These are phyloP conservation scores for Coccomyxa subellipsoidea DNA, from an alignment of 163 green algal species.

Conservation along the genomic window DNA sequence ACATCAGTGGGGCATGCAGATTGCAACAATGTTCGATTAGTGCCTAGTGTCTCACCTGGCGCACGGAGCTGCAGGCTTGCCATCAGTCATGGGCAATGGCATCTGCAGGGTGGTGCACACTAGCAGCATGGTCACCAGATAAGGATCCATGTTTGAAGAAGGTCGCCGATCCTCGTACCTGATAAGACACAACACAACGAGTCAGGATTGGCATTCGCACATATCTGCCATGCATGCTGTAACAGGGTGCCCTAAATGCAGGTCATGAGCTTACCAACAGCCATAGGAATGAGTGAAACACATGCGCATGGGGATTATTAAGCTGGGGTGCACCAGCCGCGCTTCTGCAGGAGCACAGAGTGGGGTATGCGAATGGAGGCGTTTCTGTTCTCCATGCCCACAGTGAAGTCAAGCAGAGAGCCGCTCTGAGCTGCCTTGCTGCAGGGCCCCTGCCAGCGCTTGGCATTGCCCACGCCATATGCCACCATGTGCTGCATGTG, in stretches of 20 bases:
- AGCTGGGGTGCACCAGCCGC: background rate
- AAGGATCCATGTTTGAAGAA: constrained; percentile 95
- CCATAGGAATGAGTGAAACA: background rate
- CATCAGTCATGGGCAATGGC: constrained; percentile 27
- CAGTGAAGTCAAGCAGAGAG: constrained; percentile 27
- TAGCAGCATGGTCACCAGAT: constrained; percentile 88
- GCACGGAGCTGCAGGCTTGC: background rate
- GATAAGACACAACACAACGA: background rate
- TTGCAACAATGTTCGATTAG: no score
- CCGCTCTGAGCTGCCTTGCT: background rate
- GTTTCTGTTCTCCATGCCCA: constrained; percentile 27
- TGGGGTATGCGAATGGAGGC: constrained; percentile 46
- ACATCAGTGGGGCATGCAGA: no score
- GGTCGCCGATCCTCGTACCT: constrained; percentile 82
- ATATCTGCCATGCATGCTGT: background rate
- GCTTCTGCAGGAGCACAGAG: constrained; percentile 32
- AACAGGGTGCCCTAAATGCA: no score
- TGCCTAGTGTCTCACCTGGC: background rate
- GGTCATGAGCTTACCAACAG: background rate
- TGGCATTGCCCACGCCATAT: constrained; percentile 22
- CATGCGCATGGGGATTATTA: background rate
- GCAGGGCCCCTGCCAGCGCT: constrained; percentile 3
- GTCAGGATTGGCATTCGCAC: background rate
- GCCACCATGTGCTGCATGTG: constrained; percentile 28
- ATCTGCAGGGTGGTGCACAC: constrained; percentile 81